phyloP scores from a whole-genome alignment of 2,329 filamentous ascomycete genomes.

The Rhexocercosporidium sp. region DNA sequence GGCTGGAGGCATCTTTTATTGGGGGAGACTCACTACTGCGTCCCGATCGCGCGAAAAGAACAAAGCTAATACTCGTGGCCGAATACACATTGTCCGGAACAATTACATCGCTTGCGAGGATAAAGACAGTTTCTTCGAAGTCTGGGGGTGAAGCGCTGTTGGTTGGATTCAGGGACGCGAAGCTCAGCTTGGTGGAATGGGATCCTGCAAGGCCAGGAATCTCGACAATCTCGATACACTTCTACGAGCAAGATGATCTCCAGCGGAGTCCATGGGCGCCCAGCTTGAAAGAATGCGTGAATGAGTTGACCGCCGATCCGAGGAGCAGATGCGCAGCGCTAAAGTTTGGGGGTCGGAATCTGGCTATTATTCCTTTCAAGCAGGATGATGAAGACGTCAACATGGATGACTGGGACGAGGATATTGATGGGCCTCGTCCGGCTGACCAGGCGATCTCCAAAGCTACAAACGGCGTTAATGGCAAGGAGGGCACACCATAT shows the following conservation, averaged over 20 bases:
- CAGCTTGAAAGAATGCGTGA: slow-evolving; percentile 75
- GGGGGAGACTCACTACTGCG: slow-evolving; percentile 66
- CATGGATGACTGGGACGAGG: slow-evolving; percentile 89
- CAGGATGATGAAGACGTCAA: slow-evolving; percentile 86
- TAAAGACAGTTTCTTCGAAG: slow-evolving; percentile 74
- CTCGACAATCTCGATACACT: slow-evolving; percentile 92
- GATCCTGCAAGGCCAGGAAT: slow-evolving; percentile 80
- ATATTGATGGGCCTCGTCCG: slow-evolving; percentile 72
- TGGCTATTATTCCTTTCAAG: slow-evolving; percentile 93
- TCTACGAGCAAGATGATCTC: slow-evolving; percentile 94
- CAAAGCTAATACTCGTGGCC: slow-evolving; percentile 82
- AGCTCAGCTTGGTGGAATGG: slow-evolving; percentile 93
- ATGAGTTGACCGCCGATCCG: slow-evolving; percentile 85
- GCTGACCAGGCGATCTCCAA: slow-evolving; percentile 49
- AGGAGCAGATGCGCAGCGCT: slow-evolving; percentile 91
- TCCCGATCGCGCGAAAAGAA: slow-evolving; percentile 67
- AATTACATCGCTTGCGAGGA: slow-evolving; percentile 78
- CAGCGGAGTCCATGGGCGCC: slow-evolving; percentile 82
- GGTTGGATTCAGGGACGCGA: slow-evolving; percentile 86
- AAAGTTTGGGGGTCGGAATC: slow-evolving; percentile 85
- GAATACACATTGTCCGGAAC: slow-evolving; percentile 87
- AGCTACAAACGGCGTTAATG: slow-evolving; percentile 34
- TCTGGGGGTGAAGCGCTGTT: slow-evolving; percentile 85
- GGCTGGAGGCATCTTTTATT: slow-evolving; percentile 69
- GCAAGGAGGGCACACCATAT: slow-evolving; percentile 69